Percentiles rank a stretch among this genome's conserved stretches.
phyloP scores from a whole-genome alignment of 805 yeast species.

The Hemisphaericaspora nanyangensis region DNA sequence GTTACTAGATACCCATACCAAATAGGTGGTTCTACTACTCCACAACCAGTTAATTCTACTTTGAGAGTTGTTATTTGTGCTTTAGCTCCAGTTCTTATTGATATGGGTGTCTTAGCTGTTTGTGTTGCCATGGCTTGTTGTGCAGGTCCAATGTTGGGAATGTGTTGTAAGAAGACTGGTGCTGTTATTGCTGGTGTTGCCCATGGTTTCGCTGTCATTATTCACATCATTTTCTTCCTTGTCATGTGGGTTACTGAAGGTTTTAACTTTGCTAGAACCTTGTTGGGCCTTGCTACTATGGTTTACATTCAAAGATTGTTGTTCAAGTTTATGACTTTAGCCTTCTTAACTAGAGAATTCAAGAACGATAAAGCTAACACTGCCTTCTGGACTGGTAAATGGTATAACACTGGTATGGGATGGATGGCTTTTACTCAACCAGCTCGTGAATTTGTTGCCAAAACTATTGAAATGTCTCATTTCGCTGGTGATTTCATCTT shows the following conservation, averaged over 20 bases:
- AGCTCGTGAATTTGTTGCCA: conserved; percentile 89
- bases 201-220: conserved; percentile 88
- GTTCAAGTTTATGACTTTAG: conserved; percentile 77
- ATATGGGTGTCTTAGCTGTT: conserved; percentile 78
- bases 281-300: conserved; percentile 81
- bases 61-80: conserved; percentile 76
- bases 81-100: conserved; percentile 85
- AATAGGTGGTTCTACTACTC: conserved; percentile 24
- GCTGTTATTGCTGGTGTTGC: conserved; percentile 94
- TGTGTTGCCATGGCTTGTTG: conserved; percentile 88
- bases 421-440: conserved; percentile 95
- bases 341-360: conserved; percentile 88
- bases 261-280: conserved; percentile 81
- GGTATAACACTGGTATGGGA: conserved; percentile 95
- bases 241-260: conserved; percentile 97
- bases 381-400: conserved; percentile 99
- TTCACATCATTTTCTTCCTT: conserved; percentile 84
- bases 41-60: conserved; percentile 59
- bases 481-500: conserved; percentile 95
- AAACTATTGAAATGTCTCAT: conserved; percentile 89
- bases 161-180: conserved; percentile 97
- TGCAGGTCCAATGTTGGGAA: conserved; percentile 91
- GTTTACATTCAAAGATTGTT: conserved; percentile 83
- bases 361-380: conserved; percentile 93
- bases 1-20: conserved; percentile 44